Evolutionary conservation across 768 basidiomycete species (phyloP), one percentile per base, ranked within the genome.

Genomic region (Mycena pura): DNA sequence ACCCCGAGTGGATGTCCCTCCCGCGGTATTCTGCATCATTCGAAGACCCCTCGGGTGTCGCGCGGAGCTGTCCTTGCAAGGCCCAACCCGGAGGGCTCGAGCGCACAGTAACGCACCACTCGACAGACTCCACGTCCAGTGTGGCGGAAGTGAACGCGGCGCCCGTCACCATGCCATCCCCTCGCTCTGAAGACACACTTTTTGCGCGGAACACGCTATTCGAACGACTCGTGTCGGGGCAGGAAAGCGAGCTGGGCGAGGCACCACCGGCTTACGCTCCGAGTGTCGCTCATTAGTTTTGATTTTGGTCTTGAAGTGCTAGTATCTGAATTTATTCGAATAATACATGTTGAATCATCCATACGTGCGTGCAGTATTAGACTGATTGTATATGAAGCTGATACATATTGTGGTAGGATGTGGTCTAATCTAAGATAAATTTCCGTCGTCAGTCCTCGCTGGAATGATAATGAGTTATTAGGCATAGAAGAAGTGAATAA

Each of bases 141-240:
- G 61, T 73, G 5, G 78, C 75, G 11, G 77, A 79, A 62, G 74
- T 73, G 6, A 76, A 68, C 52, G 76, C 80, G 1, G 65, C 77
- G 9, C 70, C 74, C 46, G 70, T 72, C 19, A 36, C 65, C 34
- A 74, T 74, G 72, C 51, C 65, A 15, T 77, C 79, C 2, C 62
- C 76, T 34, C 71, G 66, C 38, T 61, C 68, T 15, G 28, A 63
- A 15, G 76, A 81, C 45, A 75, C 76, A 17, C 70, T 80, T n/a
- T 67, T 79, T 36, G 72, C 73, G n/a, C 78, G 79, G 22, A 84
- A 76, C 57, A 66, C 74, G 39, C 82, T 89, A 59, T 95, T 91
- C 68, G 95, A 94, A 70, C 82, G 89, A 24, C 82, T 97, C 19
- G 82, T 97, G 36, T 84, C 90, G 11, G 95, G 96, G 22, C 87